Evolutionary conservation across 306 rosid genomes (phyloP).

Genomic region (Glycine latifolia): DNA sequence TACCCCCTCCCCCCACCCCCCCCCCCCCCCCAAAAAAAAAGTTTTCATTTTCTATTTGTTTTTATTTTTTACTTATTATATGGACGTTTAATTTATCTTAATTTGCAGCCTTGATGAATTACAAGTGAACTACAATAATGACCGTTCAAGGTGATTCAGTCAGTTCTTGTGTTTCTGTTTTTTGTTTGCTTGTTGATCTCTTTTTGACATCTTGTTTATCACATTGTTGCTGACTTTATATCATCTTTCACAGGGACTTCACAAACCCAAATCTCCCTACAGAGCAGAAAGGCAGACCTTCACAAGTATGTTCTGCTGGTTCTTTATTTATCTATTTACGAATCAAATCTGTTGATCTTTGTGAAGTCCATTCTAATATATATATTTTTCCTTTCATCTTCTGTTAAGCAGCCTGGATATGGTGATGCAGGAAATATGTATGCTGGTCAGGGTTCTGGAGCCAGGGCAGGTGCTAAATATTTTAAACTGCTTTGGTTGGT

Average conservation of each 20-base stretch:
- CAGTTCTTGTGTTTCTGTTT: slow-evolving; percentile 23
- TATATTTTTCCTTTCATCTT: slow-evolving; percentile 14
- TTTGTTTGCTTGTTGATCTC: slow-evolving; percentile 11
- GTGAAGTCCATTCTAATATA: slow-evolving; percentile 24
- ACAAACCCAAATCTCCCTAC: slow-evolving; percentile 90
- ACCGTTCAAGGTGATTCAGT: slow-evolving; percentile 80
- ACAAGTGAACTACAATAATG: slow-evolving; percentile 93
- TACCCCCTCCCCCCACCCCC: too few species aligned
- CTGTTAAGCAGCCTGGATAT: slow-evolving; percentile 73
- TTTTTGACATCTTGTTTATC: slow-evolving; percentile 4
- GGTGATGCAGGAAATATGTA: slow-evolving; percentile 77
- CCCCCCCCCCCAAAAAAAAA: too few species aligned
- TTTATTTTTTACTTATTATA: slow-evolving; percentile 16
- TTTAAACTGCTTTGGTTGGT: slow-evolving; percentile 37
- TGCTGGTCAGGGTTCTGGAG: slow-evolving; percentile 75
- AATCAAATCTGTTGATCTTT: slow-evolving; percentile 23
- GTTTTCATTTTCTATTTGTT: not conserved
- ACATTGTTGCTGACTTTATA: slow-evolving; percentile 27
- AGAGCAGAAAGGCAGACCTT: slow-evolving; percentile 85
- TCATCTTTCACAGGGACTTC: slow-evolving; percentile 67
- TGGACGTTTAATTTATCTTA: slow-evolving; percentile 35
- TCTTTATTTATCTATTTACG: slow-evolving; percentile 17
- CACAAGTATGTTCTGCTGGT: slow-evolving; percentile 62
- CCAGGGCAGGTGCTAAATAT: slow-evolving; percentile 65
- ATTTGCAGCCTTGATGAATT: slow-evolving; percentile 91